Evolutionary conservation across 1,284 basidiomycete species (phyloP).

Genomic region (Trichosporon inkin): DNA sequence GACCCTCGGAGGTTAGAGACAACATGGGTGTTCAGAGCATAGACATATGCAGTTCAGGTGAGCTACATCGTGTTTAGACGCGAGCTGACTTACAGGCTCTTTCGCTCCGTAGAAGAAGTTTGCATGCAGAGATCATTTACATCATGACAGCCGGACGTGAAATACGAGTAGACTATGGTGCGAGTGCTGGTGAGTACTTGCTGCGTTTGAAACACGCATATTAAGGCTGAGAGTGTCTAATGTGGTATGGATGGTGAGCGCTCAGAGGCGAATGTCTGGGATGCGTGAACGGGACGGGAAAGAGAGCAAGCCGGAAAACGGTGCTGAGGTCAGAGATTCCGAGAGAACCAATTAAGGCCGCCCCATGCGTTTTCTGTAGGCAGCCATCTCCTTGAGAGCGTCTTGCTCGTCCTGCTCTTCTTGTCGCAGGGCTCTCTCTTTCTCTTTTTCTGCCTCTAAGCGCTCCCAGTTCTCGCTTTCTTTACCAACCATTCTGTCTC

Average conservation of each 20-base stretch:
- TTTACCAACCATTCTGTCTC: constrained; percentile 65
- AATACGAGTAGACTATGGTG: too few relatives aligned
- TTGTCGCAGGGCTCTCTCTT: constrained; percentile 32
- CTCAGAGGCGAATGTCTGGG: too few relatives aligned
- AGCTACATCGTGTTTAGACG: background rate
- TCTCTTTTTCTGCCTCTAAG: constrained; percentile 28
- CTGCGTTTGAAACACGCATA: background rate
- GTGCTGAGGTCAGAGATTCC: background rate
- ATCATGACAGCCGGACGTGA: background rate
- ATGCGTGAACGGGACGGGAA: too few relatives aligned
- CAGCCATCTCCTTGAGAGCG: constrained; percentile 40
- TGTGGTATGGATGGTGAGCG: too few relatives aligned
- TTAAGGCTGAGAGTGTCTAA: too few relatives aligned
- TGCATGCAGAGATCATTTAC: constrained; percentile 8
- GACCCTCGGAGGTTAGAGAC: background rate
- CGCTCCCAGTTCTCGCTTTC: constrained; percentile 42
- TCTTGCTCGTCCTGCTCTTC: constrained; percentile 42
- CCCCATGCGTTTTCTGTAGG: constrained; percentile 36
- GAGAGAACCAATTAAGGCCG: constrained; percentile 8
- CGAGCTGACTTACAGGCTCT: background rate
- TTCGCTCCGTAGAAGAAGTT: constrained; percentile 4
- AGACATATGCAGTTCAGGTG: background rate
- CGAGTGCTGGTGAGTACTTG: background rate
- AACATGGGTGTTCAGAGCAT: background rate
- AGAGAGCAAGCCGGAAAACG: too few relatives aligned